Evolutionary conservation across 352 stramenopile genomes (phyloP).

Genomic region (Globisporangium sylvaticum): DNA sequence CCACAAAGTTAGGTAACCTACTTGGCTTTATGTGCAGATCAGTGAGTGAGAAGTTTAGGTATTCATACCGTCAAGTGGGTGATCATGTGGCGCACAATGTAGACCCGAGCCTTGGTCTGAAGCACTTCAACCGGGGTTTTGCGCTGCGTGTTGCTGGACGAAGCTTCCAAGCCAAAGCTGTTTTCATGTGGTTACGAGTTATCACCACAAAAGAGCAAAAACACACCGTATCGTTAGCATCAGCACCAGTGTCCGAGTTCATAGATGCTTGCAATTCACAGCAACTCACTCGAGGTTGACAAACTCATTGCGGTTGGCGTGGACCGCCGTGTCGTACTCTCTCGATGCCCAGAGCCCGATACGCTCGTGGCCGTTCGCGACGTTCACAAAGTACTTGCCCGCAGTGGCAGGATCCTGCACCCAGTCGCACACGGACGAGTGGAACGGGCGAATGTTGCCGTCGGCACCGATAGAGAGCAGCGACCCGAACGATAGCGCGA

Average conservation of each 20-base stretch:
- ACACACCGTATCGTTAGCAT: neutral
- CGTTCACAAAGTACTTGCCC: slow-evolving; percentile 47
- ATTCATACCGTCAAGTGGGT: slow-evolving; percentile 67
- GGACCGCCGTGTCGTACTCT: slow-evolving; percentile 48
- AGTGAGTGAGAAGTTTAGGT: neutral
- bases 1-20: neutral
- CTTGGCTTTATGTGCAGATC: neutral
- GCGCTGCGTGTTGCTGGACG: slow-evolving; percentile 8
- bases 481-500: slow-evolving; percentile 43
- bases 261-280: neutral
- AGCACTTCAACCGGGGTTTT: slow-evolving; percentile 16
- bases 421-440: slow-evolving; percentile 74
- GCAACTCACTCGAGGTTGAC: slow-evolving; percentile 62
- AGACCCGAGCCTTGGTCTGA: slow-evolving; percentile 38
- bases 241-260: neutral
- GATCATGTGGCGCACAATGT: slow-evolving; percentile 73
- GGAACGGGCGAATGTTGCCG: slow-evolving; percentile 54
- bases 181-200: neutral
- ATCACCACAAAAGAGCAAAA: neutral
- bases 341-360: slow-evolving; percentile 57
- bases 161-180: slow-evolving; percentile 56
- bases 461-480: slow-evolving; percentile 53
- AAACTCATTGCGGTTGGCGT: slow-evolving; percentile 50
- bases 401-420: slow-evolving; percentile 49
- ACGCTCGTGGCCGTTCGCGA: slow-evolving; percentile 47